Conservation (phyloP, 345 rosid species). For the Rubroshorea leprosula region DNA sequence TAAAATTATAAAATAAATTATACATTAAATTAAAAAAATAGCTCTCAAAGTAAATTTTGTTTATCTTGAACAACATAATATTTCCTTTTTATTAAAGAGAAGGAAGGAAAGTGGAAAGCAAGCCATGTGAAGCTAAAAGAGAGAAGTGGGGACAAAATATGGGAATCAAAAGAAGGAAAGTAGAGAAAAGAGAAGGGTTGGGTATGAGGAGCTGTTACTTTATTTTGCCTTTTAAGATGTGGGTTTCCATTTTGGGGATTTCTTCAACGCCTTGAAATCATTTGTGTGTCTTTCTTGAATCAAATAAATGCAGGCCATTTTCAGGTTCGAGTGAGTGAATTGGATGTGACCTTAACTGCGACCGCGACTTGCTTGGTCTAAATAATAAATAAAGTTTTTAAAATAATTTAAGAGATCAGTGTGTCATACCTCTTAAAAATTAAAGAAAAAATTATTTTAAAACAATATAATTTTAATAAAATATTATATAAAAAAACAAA, state of each 20-base stretch:
- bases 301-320: too few species aligned
- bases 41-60: too few species aligned
- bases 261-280: slow-evolving; percentile 9
- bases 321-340: neutral
- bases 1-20: too few species aligned
- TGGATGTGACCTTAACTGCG: slow-evolving; percentile 17
- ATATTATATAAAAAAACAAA: too few species aligned
- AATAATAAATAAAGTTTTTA: too few species aligned
- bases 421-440: too few species aligned
- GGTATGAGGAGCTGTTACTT: neutral
- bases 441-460: too few species aligned
- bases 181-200: neutral
- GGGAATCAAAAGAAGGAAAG: neutral
- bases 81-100: too few species aligned
- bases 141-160: slow-evolving; percentile 7
- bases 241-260: slow-evolving; percentile 21
- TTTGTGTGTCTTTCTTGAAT: neutral
- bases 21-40: too few species aligned
- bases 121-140: slow-evolving; percentile 12
- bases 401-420: too few species aligned
- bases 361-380: slow-evolving; percentile 27
- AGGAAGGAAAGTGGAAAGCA: neutral
- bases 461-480: too few species aligned
- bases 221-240: slow-evolving; percentile 1
- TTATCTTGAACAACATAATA: too few species aligned